Evolutionary conservation across 2,329 filamentous ascomycete genomes (phyloP).

Genomic region (Trichoderma atroviride): DNA sequence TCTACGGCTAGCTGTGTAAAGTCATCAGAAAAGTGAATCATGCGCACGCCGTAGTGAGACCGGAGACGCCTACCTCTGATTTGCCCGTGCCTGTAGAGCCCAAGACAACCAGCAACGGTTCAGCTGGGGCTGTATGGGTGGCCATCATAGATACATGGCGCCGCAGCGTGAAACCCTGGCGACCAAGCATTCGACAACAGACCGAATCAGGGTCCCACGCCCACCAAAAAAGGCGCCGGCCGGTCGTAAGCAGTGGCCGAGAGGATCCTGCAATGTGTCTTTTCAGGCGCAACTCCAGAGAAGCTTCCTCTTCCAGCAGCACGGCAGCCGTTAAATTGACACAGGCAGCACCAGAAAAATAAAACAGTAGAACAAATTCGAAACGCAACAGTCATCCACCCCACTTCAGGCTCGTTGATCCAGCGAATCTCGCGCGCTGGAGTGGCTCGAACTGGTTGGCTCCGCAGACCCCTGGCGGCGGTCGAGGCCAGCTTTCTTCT

Average conservation of each 20-base stretch:
- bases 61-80: constrained; percentile 67
- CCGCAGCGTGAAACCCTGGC: constrained; percentile 31
- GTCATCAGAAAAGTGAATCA: constrained; percentile 4
- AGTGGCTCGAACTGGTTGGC: constrained; percentile 26
- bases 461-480: neutral
- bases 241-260: neutral
- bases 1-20: constrained; percentile 81
- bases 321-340: neutral
- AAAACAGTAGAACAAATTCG: constrained; percentile 14
- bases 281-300: neutral
- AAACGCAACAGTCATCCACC: constrained; percentile 18
- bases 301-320: constrained; percentile 5
- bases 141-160: constrained; percentile 48
- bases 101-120: constrained; percentile 77
- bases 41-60: neutral
- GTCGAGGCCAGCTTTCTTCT: constrained; percentile 26
- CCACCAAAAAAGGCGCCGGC: neutral
- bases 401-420: constrained; percentile 16
- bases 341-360: neutral
- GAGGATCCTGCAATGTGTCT: neutral
- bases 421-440: neutral
- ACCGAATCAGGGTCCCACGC: constrained; percentile 7
- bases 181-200: constrained; percentile 36
- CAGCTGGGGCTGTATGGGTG: constrained; percentile 42
- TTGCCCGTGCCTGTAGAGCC: constrained; percentile 94